phyloP scores from a whole-genome alignment of 352 stramenopile species.

The Pythium phragmitis region DNA sequence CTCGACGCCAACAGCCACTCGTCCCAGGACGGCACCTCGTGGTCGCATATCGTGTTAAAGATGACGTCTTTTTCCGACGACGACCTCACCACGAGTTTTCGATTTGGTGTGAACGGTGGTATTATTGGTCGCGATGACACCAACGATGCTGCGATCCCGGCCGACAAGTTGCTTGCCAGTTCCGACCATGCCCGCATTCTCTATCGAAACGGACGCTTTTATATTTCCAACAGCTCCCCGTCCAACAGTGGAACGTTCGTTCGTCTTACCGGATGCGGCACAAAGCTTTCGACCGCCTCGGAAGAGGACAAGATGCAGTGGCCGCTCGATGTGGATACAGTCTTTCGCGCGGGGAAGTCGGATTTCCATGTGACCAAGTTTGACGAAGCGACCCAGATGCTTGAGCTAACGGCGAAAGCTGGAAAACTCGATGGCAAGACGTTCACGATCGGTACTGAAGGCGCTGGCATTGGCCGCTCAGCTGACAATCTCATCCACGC shows the following conservation, averaged over 20 bases:
- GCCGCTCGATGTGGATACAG: slow-evolving; percentile 56
- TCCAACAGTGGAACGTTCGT: slow-evolving; percentile 68
- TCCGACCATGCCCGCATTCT: slow-evolving; percentile 59
- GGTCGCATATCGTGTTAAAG: slow-evolving; percentile 78
- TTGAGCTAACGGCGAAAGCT: slow-evolving; percentile 56
- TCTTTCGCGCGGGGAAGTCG: slow-evolving; percentile 79
- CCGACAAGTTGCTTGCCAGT: slow-evolving; percentile 58
- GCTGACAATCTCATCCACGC: slow-evolving; percentile 92
- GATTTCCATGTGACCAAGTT: slow-evolving; percentile 72
- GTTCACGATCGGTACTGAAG: slow-evolving; percentile 85
- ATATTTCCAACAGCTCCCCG: slow-evolving; percentile 48
- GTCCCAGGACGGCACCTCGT: slow-evolving; percentile 28
- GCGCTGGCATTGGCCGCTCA: slow-evolving; percentile 83
- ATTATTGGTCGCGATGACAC: slow-evolving; percentile 47
- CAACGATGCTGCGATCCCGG: slow-evolving; percentile 71
- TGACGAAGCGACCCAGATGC: slow-evolving; percentile 47
- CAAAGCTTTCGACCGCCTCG: slow-evolving; percentile 28
- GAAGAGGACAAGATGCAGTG: slow-evolving; percentile 75
- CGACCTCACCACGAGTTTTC: slow-evolving; percentile 72
- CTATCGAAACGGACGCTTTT: slow-evolving; percentile 60
- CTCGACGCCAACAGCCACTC: not conserved
- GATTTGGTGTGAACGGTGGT: slow-evolving; percentile 49
- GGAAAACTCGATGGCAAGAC: slow-evolving; percentile 64
- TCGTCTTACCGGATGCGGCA: slow-evolving; percentile 43
- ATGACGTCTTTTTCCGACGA: slow-evolving; percentile 82